Percentiles rank a stretch among this genome's conserved stretches.
Evolutionary conservation across 768 basidiomycete species (phyloP).

Genomic region (Naganishia antarctica): DNA sequence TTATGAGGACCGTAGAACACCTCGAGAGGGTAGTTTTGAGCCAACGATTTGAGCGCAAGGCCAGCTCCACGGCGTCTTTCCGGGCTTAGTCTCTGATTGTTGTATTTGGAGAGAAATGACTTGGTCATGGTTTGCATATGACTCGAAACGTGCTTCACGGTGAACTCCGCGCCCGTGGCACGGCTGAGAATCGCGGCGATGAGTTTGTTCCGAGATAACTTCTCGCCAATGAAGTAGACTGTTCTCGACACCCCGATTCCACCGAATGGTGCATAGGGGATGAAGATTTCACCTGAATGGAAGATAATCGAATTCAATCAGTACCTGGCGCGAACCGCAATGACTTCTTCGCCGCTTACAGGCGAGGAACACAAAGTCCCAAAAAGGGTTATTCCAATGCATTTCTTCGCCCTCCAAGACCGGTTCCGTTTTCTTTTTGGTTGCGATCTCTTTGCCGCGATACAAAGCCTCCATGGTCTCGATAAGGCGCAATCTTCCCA

Average conservation of each 20-base stretch:
- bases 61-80: not conserved
- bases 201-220: not conserved
- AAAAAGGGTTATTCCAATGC: not conserved
- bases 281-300: not conserved
- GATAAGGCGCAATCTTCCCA: not conserved
- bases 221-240: not conserved
- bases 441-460: not conserved
- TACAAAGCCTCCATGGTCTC: not conserved
- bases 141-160: not conserved
- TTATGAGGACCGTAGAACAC: too few relatives aligned
- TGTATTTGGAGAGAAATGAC: not conserved
- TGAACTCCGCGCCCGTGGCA: too few relatives aligned
- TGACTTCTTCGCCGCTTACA: not conserved
- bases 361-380: not conserved
- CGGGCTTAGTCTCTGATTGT: not conserved
- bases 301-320: too few relatives aligned
- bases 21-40: not conserved
- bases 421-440: too few relatives aligned
- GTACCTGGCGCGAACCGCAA: too few relatives aligned
- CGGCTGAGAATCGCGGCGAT: not conserved
- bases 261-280: not conserved
- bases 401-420: too few relatives aligned
- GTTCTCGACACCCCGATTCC: not conserved
- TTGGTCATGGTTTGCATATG: conserved; percentile 6
- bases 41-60: not conserved